Evolutionary conservation across 2,329 filamentous ascomycete species (phyloP), one percentile per base, ranked within the genome.

Genomic region (Moelleriella libera): DNA sequence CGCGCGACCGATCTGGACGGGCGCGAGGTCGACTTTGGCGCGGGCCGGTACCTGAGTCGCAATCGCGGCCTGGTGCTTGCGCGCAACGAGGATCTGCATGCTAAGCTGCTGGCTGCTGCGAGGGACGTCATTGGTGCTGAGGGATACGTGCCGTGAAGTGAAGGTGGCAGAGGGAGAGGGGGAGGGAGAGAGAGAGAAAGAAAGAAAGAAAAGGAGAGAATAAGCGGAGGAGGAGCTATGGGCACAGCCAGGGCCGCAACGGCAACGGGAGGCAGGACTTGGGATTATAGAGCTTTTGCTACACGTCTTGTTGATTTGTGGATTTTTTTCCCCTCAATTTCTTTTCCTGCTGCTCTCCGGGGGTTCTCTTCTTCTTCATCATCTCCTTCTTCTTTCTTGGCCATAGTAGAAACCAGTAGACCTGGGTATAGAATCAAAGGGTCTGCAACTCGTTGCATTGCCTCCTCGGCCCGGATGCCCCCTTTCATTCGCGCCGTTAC

Each of bases 1-100:
- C 64, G 61, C 48, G 64, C 78, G 43, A 76, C 73, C 0, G 75
- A 79, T 47, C 60, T 68, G 47, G 62, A 68, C 14, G 65, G 64
- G 6, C 53, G 52, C 42, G 47, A 51, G 1, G 59, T 66, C 3
- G 61, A 68, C 39, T 67, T 67, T 52, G 58, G 59, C 28, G 60
- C 57, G 1, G 65, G 65, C 1, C 55, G 65, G 42, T 55, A 58
- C 10, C 44, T 68, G 52, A 53, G 49, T 43, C 55, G 51, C 21
- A 67, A 66, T 45, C 51, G 59, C 37, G 65, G 65, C 12, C 48
- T 68, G 53, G 48, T 67, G 14, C 71, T 72, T 2, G 74, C 74
- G 46, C 11, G 48, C 1, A 69, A 71, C 12, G 61, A 56, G 30
- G 57, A 54, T 0, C 53, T 71, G 34, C 72, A 78, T 48, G 61